These are phyloP conservation scores for Mycosphaerella sp. DNA, from an alignment of 2,329 filamentous ascomycete genomes.

Conservation along the genomic window DNA sequence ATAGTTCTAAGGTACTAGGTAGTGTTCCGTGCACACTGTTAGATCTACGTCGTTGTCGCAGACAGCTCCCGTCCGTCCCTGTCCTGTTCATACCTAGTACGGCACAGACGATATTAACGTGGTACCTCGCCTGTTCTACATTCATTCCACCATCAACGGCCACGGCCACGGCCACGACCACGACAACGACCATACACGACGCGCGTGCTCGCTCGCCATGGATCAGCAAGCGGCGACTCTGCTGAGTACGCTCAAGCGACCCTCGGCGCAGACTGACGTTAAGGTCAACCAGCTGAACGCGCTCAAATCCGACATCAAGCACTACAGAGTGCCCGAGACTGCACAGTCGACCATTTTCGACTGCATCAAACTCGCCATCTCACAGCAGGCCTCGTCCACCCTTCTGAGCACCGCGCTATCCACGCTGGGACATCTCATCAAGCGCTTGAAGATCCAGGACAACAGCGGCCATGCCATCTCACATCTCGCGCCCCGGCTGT, in stretches of 20 bases:
- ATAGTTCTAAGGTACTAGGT: too few species aligned
- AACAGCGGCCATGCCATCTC: slow-evolving; percentile 63
- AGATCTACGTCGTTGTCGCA: too few species aligned
- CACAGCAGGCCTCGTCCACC: slow-evolving; percentile 64
- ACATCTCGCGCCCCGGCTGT: slow-evolving; percentile 60
- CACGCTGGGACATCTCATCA: slow-evolving; percentile 78
- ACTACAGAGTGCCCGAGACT: slow-evolving; percentile 76
- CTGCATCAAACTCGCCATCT: slow-evolving; percentile 67
- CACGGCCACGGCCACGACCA: not conserved
- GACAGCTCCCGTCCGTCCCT: too few species aligned
- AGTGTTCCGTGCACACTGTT: too few species aligned
- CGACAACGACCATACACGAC: not conserved
- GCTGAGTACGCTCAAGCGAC: slow-evolving; percentile 51
- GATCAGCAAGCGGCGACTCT: slow-evolving; percentile 52
- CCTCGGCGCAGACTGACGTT: slow-evolving; percentile 61
- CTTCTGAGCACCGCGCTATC: slow-evolving; percentile 81
- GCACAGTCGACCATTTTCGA: slow-evolving; percentile 72
- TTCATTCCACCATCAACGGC: not conserved
- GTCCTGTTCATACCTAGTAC: too few species aligned
- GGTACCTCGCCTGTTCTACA: not conserved
- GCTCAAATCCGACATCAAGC: slow-evolving; percentile 85
- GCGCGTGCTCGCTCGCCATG: slow-evolving; percentile 37
- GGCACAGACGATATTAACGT: too few species aligned
- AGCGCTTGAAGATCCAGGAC: slow-evolving; percentile 78
- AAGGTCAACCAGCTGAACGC: slow-evolving; percentile 66